Base-by-base conservation (phyloP, 306 rosid species). In the Lathyrus oleraceus region DNA sequence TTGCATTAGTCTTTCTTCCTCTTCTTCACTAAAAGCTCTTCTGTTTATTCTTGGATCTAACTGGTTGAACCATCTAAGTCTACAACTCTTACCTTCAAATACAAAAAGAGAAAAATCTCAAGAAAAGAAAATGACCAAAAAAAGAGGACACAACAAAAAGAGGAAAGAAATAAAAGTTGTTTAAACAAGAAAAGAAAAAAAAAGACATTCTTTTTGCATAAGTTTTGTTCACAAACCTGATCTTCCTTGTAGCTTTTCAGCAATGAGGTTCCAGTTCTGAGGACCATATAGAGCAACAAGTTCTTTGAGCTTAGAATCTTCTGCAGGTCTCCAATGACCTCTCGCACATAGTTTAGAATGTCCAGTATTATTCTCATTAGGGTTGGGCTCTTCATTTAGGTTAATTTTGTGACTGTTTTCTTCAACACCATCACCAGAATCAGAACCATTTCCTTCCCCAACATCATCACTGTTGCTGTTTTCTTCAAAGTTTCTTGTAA, bases 291-390 rank as follows among this genome's bases (percentile, higher is more conserved):
- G 91, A 44, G 95, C 82, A 0, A 95, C 99, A 28, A 95, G 96
- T 38, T 95, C 99, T 78, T 89, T 95, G 15, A 95, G 87, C 87
- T 91, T 95, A 13, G 95, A 53, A 72, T 95, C 99, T 78, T 95
- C 99, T 3, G 97, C 99, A 4, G 99, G 99, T 65, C 99, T 83
- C 99, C 99, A 95, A 84, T 95, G 99, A 17, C 99, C 99, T 82
- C 99, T 91, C 47, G 92, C 88, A 82, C 96, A 89, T 3, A 89
- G 92, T 58, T 85, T 95, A 27, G 92, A 85, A 72, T 88, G 98
- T 5, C 84, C 96, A 52, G 67, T 72, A 62, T 10, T 51, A 51
- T 51, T 84, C 28, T 83, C 84, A 70, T 70, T 80, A 52, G 78
- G 81, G 82, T 80, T 71, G 65, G 2, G 10, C 8, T 74, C 76